Evolutionary conservation across 1,284 basidiomycete genomes (phyloP), one percentile per base, ranked within the genome.

Genomic region (Apiotrichum sp.): DNA sequence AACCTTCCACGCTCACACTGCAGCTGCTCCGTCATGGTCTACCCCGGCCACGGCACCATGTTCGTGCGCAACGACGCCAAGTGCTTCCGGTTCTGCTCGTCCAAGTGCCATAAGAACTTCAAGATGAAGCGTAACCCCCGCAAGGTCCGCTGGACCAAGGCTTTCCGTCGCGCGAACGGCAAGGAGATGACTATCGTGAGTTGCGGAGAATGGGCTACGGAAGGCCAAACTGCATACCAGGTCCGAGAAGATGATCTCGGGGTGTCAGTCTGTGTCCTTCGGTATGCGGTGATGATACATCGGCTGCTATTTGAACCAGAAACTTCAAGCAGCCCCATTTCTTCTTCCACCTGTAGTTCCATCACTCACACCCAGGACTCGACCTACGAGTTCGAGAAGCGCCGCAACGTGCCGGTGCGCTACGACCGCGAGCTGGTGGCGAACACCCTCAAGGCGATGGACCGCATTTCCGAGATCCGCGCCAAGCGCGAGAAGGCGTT

Each of bases 81-180:
- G 80, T 86, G 90, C 61, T 98, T 97, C 78, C 82, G 93, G 51
- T 97, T 98, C 78, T 98, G 93, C 77, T 89, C 90, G 13, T 93
- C 91, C 71, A 97, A 97, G 88, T 98, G 92, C 74, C 89, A 95
- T 76, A 97, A 97, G 78, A 97, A 96, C 78, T 97, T 97, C 84
- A 97, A 97, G 79, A 97, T 99, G 95, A 99, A 98, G 81, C 88
- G 96, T 50, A 99, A 99, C 79, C 96, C 96, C 48, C 86, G 96
- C 63, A 99, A 99, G 79, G 93, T 99, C 50, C 84, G 91, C 69
- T 99, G 96, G 96, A 99, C 96, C 53, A 99, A 99, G 78, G 96
- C 96, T 14, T 99, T 99, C 84, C 84, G 96, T 67, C 97, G 95
- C 76, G 92, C 96, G 31, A 90, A 93, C 57, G 96, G 96, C 63